Evolutionary conservation across 2,329 filamentous ascomycete genomes (phyloP).

Genomic region (Clarireedia paspali): DNA sequence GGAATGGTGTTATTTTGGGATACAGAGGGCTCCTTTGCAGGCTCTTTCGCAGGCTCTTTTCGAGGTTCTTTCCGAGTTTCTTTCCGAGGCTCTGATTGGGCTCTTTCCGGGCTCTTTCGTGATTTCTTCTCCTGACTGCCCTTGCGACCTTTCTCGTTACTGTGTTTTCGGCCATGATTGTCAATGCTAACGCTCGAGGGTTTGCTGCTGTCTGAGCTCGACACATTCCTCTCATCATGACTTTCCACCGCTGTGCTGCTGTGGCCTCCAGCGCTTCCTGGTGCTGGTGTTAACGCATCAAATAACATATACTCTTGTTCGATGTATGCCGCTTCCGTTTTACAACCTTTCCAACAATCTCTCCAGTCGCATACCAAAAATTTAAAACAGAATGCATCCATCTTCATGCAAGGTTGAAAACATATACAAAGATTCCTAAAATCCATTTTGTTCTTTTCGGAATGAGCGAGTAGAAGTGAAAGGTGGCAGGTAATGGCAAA

Average conservation of each 20-base stretch:
- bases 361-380: conserved; percentile 94
- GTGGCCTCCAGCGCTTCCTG: conserved; percentile 28
- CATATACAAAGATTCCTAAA: conserved; percentile 93
- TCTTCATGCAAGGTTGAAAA: conserved; percentile 95
- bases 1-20: conserved; percentile 35
- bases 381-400: conserved; percentile 90
- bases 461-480: conserved; percentile 81
- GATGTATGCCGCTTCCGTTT: conserved; percentile 75
- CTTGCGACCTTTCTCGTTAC: conserved; percentile 6
- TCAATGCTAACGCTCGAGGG: conserved; percentile 33
- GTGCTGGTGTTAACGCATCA: conserved; percentile 49
- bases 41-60: background rate
- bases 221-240: conserved; percentile 49
- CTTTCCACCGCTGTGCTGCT: conserved; percentile 28
- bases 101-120: background rate
- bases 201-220: conserved; percentile 59
- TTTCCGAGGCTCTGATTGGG: background rate
- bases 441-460: conserved; percentile 97
- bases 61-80: background rate
- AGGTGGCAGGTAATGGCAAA: conserved; percentile 97
- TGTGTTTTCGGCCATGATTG: conserved; percentile 9
- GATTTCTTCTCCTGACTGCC: conserved; percentile 1
- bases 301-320: conserved; percentile 59
- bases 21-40: background rate
- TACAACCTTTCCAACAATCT: conserved; percentile 94